A percentile compares a stretch with the other conserved stretches of the same genome.
Conservation (phyloP, 2,329 filamentous ascomycete genomes). For the Geosmithia flava region DNA sequence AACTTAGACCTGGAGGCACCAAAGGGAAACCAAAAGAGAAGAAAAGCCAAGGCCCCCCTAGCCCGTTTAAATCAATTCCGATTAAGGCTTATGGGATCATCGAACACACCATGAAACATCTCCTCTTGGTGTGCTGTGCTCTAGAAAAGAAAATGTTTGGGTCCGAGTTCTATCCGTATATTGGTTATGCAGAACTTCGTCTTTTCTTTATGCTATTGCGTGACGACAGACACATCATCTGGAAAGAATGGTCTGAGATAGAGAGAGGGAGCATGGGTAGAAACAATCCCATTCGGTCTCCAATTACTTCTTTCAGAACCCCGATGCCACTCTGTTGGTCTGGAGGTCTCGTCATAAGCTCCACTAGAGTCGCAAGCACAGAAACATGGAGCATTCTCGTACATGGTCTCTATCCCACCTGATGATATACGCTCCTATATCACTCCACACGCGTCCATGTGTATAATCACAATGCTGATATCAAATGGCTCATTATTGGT, state of each 20-base stretch:
- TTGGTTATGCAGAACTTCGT: neutral
- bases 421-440: neutral
- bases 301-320: neutral
- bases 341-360: neutral
- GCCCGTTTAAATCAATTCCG: no score
- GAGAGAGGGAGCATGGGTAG: neutral
- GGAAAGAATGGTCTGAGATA: no score
- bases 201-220: neutral
- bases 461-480: neutral
- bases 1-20: no score
- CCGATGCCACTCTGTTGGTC: neutral
- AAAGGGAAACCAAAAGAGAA: no score
- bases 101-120: no score
- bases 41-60: no score
- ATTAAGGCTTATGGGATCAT: no score
- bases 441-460: neutral
- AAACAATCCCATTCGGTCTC: neutral
- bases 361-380: neutral
- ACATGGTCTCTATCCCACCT: neutral
- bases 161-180: no score
- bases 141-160: no score
- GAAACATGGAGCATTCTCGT: no score
- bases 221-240: neutral
- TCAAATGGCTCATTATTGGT: neutral
- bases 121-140: no score